phyloP scores from a whole-genome alignment of 129 eudicot genomes.

The Flaveria trinervia region DNA sequence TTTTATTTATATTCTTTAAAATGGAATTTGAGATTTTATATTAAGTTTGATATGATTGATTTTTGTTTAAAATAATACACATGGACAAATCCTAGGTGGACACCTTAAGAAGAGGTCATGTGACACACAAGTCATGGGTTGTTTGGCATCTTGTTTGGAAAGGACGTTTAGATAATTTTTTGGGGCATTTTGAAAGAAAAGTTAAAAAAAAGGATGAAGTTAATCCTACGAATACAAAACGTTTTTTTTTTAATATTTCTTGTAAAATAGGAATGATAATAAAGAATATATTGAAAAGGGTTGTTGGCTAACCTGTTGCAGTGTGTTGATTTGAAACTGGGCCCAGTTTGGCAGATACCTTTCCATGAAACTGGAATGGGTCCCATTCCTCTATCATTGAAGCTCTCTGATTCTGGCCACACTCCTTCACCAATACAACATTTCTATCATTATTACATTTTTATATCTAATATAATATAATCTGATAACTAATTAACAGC shows the following conservation, averaged over 20 bases:
- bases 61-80: too few relatives aligned
- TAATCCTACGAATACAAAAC: neutral
- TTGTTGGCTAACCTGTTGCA: slow-evolving; percentile 68
- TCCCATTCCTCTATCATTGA: slow-evolving; percentile 78
- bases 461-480: neutral
- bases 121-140: too few relatives aligned
- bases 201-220: too few relatives aligned
- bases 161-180: too few relatives aligned
- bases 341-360: slow-evolving; percentile 86
- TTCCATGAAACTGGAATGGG: slow-evolving; percentile 80
- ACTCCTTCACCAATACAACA: slow-evolving; percentile 53
- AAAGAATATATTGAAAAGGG: slow-evolving; percentile 13
- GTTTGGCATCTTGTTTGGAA: too few relatives aligned
- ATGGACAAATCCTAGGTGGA: too few relatives aligned
- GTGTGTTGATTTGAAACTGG: slow-evolving; percentile 55
- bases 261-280: neutral
- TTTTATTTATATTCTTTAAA: too few relatives aligned
- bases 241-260: neutral
- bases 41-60: too few relatives aligned
- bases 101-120: too few relatives aligned
- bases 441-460: slow-evolving; percentile 8
- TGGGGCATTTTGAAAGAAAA: too few relatives aligned
- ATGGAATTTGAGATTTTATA: too few relatives aligned
- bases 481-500: neutral
- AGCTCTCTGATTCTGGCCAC: slow-evolving; percentile 95